Conservation (phyloP, 805 yeast species). For the Teunomyces funiuensis region DNA sequence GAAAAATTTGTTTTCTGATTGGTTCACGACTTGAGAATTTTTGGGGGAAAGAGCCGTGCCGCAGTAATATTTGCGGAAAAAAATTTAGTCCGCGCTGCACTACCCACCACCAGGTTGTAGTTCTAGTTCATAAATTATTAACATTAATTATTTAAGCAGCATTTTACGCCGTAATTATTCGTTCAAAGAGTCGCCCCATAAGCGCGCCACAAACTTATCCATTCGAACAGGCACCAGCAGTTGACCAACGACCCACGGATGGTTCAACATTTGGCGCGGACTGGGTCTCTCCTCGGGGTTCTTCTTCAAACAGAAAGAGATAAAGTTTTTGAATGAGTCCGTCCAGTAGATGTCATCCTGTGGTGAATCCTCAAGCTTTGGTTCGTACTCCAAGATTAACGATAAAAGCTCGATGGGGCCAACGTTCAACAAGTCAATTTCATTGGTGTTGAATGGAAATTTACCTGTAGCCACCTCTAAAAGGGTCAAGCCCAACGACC, state of each 20-base stretch:
- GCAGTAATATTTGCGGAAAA: background rate
- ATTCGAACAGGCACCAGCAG: constrained; percentile 70
- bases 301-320: constrained; percentile 77
- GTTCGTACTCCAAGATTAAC: constrained; percentile 78
- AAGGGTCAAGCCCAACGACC: constrained; percentile 92
- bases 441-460: constrained; percentile 65
- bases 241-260: constrained; percentile 91
- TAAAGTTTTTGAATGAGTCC: constrained; percentile 76
- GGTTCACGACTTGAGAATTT: constrained; percentile 11
- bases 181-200: constrained; percentile 50
- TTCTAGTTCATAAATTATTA: background rate
- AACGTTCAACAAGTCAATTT: constrained; percentile 34
- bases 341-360: constrained; percentile 78
- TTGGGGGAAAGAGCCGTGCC: background rate
- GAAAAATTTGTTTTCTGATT: constrained; percentile 18
- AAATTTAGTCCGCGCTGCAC: constrained; percentile 1
- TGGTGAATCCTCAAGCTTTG: constrained; percentile 75
- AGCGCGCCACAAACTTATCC: constrained; percentile 77
- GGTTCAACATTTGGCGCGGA: constrained; percentile 89
- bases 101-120: background rate
- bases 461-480: constrained; percentile 91
- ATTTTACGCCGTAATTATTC: background rate
- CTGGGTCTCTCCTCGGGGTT: constrained; percentile 80
- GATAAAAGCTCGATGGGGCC: constrained; percentile 84
- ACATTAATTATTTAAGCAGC: background rate